These are phyloP conservation scores for Leptographium radiaticola DNA, from an alignment of 2,329 filamentous ascomycete species.

Conservation along the genomic window DNA sequence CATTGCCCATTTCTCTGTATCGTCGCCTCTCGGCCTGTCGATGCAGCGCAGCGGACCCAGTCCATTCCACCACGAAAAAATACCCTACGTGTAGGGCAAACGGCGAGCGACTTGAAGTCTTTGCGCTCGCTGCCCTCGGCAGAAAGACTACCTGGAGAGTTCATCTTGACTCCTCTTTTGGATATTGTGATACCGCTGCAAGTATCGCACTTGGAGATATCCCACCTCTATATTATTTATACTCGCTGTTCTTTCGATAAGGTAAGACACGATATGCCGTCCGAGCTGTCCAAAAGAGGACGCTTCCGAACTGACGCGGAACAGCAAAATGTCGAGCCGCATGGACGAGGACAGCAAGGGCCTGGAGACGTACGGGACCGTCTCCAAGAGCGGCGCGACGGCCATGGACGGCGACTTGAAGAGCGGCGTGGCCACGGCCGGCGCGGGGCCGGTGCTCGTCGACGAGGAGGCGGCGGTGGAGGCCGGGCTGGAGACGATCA, in stretches of 20 bases:
- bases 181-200: neutral
- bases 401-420: neutral
- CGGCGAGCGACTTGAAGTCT: slow-evolving; percentile 53
- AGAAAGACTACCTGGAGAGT: slow-evolving; percentile 38
- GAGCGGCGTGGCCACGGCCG: neutral
- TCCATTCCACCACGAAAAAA: neutral
- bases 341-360: neutral
- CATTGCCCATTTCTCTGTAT: neutral
- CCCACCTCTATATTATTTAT: too few species aligned
- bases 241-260: too few species aligned
- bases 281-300: too few species aligned
- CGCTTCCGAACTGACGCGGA: neutral
- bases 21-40: neutral
- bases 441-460: neutral
- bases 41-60: neutral
- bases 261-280: too few species aligned
- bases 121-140: slow-evolving; percentile 46
- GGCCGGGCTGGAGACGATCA: slow-evolving; percentile 40
- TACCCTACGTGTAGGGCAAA: slow-evolving; percentile 22
- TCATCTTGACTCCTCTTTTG: neutral
- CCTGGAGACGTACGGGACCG: neutral
- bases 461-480: slow-evolving; percentile 26
- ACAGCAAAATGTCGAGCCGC: neutral
- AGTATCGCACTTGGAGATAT: too few species aligned
- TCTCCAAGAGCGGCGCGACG: neutral